Evolutionary conservation across 495 filamentous ascomycete species (phyloP).

Genomic region (Aspergillus panamensis): DNA sequence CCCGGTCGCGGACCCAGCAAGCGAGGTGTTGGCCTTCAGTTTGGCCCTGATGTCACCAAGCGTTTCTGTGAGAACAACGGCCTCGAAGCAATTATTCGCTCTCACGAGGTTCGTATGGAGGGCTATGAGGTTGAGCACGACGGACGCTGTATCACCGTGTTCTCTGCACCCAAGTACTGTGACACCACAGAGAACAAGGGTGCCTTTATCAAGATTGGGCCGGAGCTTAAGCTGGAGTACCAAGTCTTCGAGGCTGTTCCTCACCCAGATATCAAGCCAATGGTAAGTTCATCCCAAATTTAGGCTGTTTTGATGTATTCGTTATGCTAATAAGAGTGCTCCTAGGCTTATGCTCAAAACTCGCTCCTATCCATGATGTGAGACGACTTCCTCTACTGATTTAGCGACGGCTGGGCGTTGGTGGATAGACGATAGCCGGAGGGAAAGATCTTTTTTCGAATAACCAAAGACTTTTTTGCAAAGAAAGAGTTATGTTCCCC

Average conservation of each 20-base stretch:
- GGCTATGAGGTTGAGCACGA: slow-evolving; percentile 98
- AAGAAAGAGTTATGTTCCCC: background rate
- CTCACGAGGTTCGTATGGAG: slow-evolving; percentile 96
- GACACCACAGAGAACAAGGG: slow-evolving; percentile 97
- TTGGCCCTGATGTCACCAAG: slow-evolving; percentile 95
- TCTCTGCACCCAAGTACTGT: slow-evolving; percentile 97
- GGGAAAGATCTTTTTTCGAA: slow-evolving; percentile 1
- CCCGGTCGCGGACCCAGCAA: slow-evolving; percentile 93
- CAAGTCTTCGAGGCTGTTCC: slow-evolving; percentile 94
- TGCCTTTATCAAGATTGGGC: slow-evolving; percentile 95
- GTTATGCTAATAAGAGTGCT: background rate
- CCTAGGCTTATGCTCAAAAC: slow-evolving; percentile 75
- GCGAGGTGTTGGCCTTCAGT: slow-evolving; percentile 92
- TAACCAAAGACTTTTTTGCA: slow-evolving; percentile 5
- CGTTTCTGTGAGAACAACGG: slow-evolving; percentile 95
- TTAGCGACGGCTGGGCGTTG: slow-evolving; percentile 17
- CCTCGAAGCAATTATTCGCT: slow-evolving; percentile 90
- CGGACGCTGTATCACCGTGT: slow-evolving; percentile 97
- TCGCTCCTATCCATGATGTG: slow-evolving; percentile 66
- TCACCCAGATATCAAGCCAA: slow-evolving; percentile 90
- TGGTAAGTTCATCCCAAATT: slow-evolving; percentile 55
- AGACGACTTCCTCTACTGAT: slow-evolving; percentile 27
- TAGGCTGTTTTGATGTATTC: background rate
- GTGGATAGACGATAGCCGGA: slow-evolving; percentile 1
- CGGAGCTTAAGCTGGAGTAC: slow-evolving; percentile 86